Evolutionary conservation across 306 rosid genomes (phyloP).

Genomic region (Prunus armeniaca): DNA sequence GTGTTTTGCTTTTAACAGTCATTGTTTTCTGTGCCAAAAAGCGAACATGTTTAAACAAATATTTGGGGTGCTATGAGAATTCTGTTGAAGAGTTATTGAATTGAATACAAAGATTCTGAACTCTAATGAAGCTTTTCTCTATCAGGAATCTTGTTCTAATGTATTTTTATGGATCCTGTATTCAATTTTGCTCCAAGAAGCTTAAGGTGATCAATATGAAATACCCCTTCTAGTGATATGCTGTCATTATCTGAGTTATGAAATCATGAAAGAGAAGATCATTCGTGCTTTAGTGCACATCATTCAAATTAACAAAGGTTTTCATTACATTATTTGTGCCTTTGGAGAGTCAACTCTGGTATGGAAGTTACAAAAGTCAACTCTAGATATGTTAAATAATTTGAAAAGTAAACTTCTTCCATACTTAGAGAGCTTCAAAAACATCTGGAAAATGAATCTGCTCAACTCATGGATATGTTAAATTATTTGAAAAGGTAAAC

Average conservation of each 20-base stretch:
- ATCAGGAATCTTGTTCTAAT: conserved; percentile 4
- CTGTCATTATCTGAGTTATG: neutral
- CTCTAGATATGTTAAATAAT: conserved; percentile 21
- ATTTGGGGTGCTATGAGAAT: neutral
- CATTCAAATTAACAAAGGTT: conserved; percentile 10
- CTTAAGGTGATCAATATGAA: neutral
- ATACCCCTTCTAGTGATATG: conserved; percentile 7
- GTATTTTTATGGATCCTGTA: neutral
- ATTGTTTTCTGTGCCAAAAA: neutral
- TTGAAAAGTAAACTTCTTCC: neutral
- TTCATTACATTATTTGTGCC: conserved; percentile 23
- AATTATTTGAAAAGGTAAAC: neutral
- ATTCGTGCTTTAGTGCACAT: neutral
- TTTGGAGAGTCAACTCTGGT: conserved; percentile 35
- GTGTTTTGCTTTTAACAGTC: neutral
- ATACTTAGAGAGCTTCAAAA: conserved; percentile 7
- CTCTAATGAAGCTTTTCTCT: conserved; percentile 13
- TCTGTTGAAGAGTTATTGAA: neutral
- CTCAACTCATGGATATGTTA: conserved; percentile 30
- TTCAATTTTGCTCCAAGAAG: neutral
- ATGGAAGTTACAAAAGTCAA: conserved; percentile 37
- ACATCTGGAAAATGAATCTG: neutral
- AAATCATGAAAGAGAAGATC: conserved; percentile 3
- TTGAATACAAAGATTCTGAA: neutral
- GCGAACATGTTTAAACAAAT: neutral